These are phyloP conservation scores for Croton setiger DNA, from an alignment of 441 rosid species.

Conservation along the genomic window DNA sequence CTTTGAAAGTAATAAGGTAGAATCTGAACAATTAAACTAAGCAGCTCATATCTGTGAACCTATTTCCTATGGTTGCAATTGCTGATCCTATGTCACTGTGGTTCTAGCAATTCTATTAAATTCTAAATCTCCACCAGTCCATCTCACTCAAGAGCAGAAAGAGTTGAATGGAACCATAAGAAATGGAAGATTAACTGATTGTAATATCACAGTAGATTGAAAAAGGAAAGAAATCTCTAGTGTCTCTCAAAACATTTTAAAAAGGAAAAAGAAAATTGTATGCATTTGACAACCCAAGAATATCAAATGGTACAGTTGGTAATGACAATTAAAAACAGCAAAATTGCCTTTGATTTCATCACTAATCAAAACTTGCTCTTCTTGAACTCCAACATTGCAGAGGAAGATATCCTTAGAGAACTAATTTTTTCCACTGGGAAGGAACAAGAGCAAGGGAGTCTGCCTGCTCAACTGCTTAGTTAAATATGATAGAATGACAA, in stretches of 20 bases:
- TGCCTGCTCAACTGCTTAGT: not conserved
- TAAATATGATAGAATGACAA: not conserved
- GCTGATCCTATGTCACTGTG: not conserved
- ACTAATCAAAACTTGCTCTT: not conserved
- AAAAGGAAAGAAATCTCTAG: not conserved
- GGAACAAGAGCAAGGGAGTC: not conserved
- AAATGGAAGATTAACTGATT: not conserved
- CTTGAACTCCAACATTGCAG: not conserved
- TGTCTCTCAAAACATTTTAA: not conserved
- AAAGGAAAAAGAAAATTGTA: not conserved
- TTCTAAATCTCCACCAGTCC: not conserved
- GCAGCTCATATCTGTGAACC: not conserved
- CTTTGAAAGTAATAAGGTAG: not conserved
- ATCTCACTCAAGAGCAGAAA: not conserved
- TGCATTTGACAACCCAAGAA: constrained; percentile 1
- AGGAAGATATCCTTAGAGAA: not conserved
- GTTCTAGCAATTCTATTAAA: not conserved
- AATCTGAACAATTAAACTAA: not conserved
- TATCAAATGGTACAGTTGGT: not conserved
- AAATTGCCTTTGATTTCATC: not conserved
- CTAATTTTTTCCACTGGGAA: not conserved
- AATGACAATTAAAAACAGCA: not conserved
- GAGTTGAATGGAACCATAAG: not conserved
- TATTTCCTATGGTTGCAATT: not conserved
- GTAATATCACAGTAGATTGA: not conserved